A percentile compares a stretch with the other conserved stretches of the same genome.
Evolutionary conservation across 1,284 basidiomycete genomes (phyloP).

Genomic region (Rugosomyces carneus): DNA sequence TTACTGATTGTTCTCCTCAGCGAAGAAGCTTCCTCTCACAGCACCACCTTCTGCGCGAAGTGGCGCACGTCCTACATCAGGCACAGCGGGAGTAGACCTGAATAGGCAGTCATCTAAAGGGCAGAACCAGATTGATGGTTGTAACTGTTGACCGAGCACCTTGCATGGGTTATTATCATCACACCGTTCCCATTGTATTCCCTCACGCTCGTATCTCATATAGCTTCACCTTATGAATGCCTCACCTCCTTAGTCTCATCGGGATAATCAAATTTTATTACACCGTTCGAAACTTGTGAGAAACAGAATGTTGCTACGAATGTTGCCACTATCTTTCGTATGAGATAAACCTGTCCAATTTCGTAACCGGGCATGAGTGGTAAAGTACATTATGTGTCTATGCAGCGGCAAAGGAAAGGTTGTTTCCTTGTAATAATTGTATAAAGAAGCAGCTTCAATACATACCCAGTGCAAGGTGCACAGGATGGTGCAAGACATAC

Average conservation of each 20-base stretch:
- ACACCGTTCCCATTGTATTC: slow-evolving; percentile 17
- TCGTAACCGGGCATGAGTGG: not conserved
- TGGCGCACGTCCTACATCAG: slow-evolving; percentile 41
- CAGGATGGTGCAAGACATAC: not conserved
- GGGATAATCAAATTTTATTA: slow-evolving; percentile 22
- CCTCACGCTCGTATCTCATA: slow-evolving; percentile 11
- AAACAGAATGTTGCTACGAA: slow-evolving; percentile 2
- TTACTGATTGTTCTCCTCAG: slow-evolving; percentile 31
- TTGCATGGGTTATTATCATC: slow-evolving; percentile 9
- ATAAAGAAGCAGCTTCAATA: not conserved
- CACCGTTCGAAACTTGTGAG: slow-evolving; percentile 12
- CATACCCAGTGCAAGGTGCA: not conserved
- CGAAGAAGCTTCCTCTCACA: slow-evolving; percentile 77
- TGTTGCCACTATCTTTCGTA: no score
- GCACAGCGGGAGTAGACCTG: slow-evolving; percentile 63
- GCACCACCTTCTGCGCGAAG: slow-evolving; percentile 58
- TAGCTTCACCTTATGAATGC: slow-evolving; percentile 17
- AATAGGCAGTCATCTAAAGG: slow-evolving; percentile 52
- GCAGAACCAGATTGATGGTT: slow-evolving; percentile 53
- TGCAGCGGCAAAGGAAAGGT: no score
- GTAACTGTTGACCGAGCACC: slow-evolving; percentile 56
- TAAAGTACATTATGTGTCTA: not conserved
- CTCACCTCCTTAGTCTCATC: slow-evolving; percentile 12
- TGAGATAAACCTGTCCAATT: no score
- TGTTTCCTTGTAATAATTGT: not conserved